phyloP scores from a whole-genome alignment of 2,329 filamentous ascomycete species.

The Trichoderma simmonsii region DNA sequence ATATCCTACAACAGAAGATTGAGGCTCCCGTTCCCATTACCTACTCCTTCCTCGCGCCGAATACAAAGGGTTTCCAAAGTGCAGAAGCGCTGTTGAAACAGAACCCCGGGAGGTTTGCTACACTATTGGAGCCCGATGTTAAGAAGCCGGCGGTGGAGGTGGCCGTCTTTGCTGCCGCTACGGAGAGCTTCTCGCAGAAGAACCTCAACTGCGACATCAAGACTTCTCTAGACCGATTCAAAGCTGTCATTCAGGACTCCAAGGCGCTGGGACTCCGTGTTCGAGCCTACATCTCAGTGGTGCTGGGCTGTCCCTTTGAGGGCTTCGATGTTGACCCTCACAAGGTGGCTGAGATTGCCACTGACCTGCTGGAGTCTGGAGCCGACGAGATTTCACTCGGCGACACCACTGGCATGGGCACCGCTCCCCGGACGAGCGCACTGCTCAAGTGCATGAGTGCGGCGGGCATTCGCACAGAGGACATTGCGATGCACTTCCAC shows the following conservation, averaged over 20 bases:
- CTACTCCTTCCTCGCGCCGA: constrained; percentile 80
- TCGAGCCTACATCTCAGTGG: constrained; percentile 76
- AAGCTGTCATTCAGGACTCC: constrained; percentile 65
- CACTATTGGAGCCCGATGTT: constrained; percentile 45
- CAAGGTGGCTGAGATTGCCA: constrained; percentile 63
- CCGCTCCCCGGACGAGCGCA: constrained; percentile 64
- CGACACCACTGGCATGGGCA: constrained; percentile 89
- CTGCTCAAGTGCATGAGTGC: constrained; percentile 62
- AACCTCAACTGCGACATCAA: constrained; percentile 81
- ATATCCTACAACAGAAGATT: constrained; percentile 59
- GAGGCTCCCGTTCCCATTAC: constrained; percentile 56
- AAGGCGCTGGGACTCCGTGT: constrained; percentile 65
- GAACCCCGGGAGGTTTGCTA: constrained; percentile 49
- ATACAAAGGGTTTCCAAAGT: constrained; percentile 67
- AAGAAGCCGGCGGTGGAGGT: constrained; percentile 60
- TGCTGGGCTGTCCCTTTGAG: constrained; percentile 76
- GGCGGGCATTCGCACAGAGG: constrained; percentile 65
- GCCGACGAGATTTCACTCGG: constrained; percentile 88
- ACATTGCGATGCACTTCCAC: constrained; percentile 82
- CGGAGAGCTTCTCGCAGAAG: constrained; percentile 73
- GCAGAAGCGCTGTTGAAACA: constrained; percentile 53
- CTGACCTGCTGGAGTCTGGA: constrained; percentile 74
- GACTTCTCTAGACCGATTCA: constrained; percentile 68
- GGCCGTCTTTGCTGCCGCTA: constrained; percentile 78
- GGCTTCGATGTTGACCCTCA: constrained; percentile 62